Conservation (phyloP, 768 basidiomycete species). For the Rhodotorula toruloides region DNA sequence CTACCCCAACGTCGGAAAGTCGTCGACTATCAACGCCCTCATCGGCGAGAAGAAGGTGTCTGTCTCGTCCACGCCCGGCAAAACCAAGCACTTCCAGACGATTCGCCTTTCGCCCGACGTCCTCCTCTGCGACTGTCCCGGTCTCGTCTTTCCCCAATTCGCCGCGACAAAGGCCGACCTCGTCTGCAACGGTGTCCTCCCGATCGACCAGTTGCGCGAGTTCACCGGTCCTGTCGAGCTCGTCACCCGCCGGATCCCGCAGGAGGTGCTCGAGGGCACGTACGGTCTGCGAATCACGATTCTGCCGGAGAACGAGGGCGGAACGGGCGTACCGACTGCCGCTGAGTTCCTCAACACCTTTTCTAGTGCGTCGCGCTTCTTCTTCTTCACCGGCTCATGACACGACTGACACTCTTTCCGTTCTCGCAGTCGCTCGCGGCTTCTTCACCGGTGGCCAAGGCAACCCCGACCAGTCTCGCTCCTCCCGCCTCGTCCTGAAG, state of each 20-base stretch:
- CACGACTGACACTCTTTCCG: constrained; percentile 22
- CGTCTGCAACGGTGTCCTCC: constrained; percentile 92
- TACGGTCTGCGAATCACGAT: constrained; percentile 77
- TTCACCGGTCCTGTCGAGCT: constrained; percentile 77
- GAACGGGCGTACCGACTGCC: constrained; percentile 62
- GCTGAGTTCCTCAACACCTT: constrained; percentile 80
- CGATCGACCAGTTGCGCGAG: constrained; percentile 95
- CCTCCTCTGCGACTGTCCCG: constrained; percentile 92
- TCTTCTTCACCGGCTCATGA: neutral
- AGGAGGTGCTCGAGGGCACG: constrained; percentile 74
- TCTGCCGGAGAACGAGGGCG: constrained; percentile 69
- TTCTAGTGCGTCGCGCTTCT: constrained; percentile 64
- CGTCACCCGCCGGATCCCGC: constrained; percentile 71
- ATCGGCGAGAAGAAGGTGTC: constrained; percentile 94
- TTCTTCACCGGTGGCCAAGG: constrained; percentile 90
- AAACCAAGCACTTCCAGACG: constrained; percentile 99
- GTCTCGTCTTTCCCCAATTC: constrained; percentile 96
- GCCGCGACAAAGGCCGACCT: constrained; percentile 93
- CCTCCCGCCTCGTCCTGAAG: constrained; percentile 86
- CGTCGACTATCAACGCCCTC: constrained; percentile 92
- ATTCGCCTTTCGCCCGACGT: constrained; percentile 85
- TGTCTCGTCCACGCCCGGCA: constrained; percentile 94
- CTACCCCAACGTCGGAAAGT: constrained; percentile 98
- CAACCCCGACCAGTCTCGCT: constrained; percentile 91
- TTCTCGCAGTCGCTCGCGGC: constrained; percentile 74